Percentiles rank a stretch among this genome's conserved stretches.
These are phyloP conservation scores for Geranium incanum DNA, from an alignment of 441 rosid genomes.

Conservation along the genomic window DNA sequence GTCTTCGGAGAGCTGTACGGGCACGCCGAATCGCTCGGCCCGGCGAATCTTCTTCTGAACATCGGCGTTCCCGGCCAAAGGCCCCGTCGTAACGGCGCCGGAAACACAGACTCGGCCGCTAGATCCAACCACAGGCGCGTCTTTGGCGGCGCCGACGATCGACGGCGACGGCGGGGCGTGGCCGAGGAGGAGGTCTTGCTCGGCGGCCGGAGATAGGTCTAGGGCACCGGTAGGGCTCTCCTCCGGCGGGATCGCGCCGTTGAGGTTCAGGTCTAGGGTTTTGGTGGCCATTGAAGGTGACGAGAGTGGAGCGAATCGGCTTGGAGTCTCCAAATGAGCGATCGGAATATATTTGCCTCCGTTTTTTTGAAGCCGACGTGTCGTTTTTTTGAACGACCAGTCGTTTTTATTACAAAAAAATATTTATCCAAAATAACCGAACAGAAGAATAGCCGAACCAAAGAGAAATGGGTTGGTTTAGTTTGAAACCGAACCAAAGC, in stretches of 20 bases:
- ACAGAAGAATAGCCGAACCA: no score
- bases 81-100: neutral
- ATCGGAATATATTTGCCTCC: neutral
- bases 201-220: constrained; percentile 5
- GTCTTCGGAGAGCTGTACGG: constrained; percentile 25
- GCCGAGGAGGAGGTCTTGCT: neutral
- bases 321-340: neutral
- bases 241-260: constrained; percentile 5
- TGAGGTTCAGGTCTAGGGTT: constrained; percentile 10
- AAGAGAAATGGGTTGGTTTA: no score
- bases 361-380: neutral
- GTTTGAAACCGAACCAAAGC: no score
- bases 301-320: neutral
- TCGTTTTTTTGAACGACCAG: neutral
- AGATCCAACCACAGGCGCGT: neutral
- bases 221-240: constrained; percentile 3
- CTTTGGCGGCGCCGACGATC: neutral
- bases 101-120: neutral
- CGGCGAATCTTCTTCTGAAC: constrained; percentile 23
- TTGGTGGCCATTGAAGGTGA: constrained; percentile 10
- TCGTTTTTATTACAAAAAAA: neutral
- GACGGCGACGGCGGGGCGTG: neutral
- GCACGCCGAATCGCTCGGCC: constrained; percentile 26
- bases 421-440: no score
- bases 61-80: constrained; percentile 9